A percentile compares a stretch with the other conserved stretches of the same genome.
Evolutionary conservation across 176 grass and related monocot genomes (phyloP).

Genomic region (Lolium multiflorum): DNA sequence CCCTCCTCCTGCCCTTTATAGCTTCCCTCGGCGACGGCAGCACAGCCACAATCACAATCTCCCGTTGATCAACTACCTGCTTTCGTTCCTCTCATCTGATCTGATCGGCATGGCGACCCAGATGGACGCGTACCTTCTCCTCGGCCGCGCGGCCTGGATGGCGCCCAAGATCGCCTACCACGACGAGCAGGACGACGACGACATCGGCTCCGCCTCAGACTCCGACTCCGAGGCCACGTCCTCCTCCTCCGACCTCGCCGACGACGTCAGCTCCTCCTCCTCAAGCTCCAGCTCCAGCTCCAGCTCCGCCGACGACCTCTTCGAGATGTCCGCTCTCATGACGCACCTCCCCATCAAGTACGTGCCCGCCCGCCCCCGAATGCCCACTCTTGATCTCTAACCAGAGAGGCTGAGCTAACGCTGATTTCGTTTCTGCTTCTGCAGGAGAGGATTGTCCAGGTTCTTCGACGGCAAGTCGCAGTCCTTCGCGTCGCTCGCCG

Average conservation of each 20-base stretch:
- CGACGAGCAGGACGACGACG: slow-evolving; percentile 60
- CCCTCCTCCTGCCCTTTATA: neutral
- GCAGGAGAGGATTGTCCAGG: slow-evolving; percentile 71
- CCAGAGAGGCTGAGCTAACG: neutral
- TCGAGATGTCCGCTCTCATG: slow-evolving; percentile 74
- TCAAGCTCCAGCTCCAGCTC: neutral
- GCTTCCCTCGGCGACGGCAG: neutral
- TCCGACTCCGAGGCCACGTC: slow-evolving; percentile 58
- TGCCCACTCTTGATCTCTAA: neutral
- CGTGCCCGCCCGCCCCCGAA: neutral
- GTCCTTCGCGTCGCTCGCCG: slow-evolving; percentile 71
- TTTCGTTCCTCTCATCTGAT: neutral
- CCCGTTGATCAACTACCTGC: neutral
- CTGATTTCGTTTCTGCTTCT: neutral
- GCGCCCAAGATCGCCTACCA: neutral
- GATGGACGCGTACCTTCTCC: slow-evolving; percentile 54
- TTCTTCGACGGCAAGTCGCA: slow-evolving; percentile 90
- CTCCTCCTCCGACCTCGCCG: slow-evolving; percentile 53
- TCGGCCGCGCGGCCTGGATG: slow-evolving; percentile 5
- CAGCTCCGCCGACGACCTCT: slow-evolving; percentile 35
- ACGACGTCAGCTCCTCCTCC: slow-evolving; percentile 62
- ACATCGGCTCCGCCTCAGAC: slow-evolving; percentile 66
- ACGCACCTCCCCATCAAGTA: slow-evolving; percentile 70
- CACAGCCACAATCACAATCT: neutral
- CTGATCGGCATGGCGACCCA: neutral